phyloP scores from a whole-genome alignment of 2,329 filamentous ascomycete genomes.

The Verticillium zaregamsianum region DNA sequence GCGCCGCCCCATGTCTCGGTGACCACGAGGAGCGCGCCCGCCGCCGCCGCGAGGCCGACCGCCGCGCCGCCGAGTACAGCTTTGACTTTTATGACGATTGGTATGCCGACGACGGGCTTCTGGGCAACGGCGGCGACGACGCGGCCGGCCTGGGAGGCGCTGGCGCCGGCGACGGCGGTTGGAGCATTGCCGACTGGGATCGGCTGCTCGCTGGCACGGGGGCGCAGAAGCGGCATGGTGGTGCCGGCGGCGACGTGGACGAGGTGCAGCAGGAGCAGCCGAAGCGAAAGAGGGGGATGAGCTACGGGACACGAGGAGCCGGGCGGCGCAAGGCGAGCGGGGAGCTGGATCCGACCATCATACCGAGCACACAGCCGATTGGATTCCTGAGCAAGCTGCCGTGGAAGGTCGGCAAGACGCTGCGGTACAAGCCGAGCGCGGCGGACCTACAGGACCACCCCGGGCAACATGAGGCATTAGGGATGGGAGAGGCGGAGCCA shows the following conservation, averaged over 20 bases:
- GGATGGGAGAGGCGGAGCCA: slow-evolving; percentile 60
- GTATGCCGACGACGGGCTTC: slow-evolving; percentile 57
- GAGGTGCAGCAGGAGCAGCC: slow-evolving; percentile 58
- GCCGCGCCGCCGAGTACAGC: slow-evolving; percentile 69
- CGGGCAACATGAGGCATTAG: slow-evolving; percentile 41
- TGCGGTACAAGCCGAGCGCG: slow-evolving; percentile 86
- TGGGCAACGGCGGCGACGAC: slow-evolving; percentile 1
- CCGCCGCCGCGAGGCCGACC: slow-evolving; percentile 52
- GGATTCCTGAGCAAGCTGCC: slow-evolving; percentile 82
- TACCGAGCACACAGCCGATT: slow-evolving; percentile 79
- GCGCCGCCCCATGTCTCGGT: slow-evolving; percentile 66
- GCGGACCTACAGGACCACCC: slow-evolving; percentile 89
- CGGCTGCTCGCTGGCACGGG: slow-evolving; percentile 70
- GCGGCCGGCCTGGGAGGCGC: slow-evolving; percentile 10
- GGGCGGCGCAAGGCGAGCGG: slow-evolving; percentile 30
- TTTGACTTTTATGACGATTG: slow-evolving; percentile 99
- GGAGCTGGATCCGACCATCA: slow-evolving; percentile 79
- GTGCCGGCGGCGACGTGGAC: slow-evolving; percentile 11
- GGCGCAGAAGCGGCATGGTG: slow-evolving; percentile 30
- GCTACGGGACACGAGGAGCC: slow-evolving; percentile 69
- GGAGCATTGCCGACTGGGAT: slow-evolving; percentile 83
- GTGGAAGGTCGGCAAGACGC: slow-evolving; percentile 75
- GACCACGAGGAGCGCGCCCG: slow-evolving; percentile 70
- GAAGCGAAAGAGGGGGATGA: slow-evolving; percentile 76
- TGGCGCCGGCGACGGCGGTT: slow-evolving; percentile 54